Conservation (phyloP, 2,329 filamentous ascomycete species). For the Sclerotinia nivalis region DNA sequence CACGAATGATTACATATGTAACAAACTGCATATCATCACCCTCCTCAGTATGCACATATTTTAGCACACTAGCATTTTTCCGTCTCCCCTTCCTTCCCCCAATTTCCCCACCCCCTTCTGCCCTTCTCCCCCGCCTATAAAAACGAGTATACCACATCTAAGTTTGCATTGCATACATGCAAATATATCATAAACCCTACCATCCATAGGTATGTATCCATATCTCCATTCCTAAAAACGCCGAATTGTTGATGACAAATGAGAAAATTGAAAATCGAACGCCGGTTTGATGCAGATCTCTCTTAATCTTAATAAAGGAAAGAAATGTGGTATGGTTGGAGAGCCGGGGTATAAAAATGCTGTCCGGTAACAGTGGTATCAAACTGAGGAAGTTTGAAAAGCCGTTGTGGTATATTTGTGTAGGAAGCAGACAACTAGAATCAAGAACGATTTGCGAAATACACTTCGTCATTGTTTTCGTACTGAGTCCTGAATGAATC, state of each 20-base stretch:
- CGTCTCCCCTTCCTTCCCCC: not conserved
- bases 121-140: too few species aligned
- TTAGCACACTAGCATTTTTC: not conserved
- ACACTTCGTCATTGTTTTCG: not conserved
- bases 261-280: slow-evolving; percentile 2
- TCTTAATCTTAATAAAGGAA: slow-evolving; percentile 11
- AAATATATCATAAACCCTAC: slow-evolving; percentile 14
- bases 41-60: not conserved
- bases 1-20: slow-evolving; percentile 3
- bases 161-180: slow-evolving; percentile 5
- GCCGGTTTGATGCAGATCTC: slow-evolving; percentile 15
- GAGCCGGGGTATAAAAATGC: slow-evolving; percentile 6
- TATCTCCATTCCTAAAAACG: slow-evolving; percentile 12
- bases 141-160: slow-evolving; percentile 8
- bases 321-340: not conserved
- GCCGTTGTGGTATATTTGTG: not conserved
- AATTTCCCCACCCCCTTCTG: not conserved
- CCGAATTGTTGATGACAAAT: slow-evolving; percentile 1
- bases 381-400: not conserved
- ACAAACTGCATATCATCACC: not conserved
- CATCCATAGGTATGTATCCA: slow-evolving; percentile 17
- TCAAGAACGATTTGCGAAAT: not conserved
- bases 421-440: not conserved
- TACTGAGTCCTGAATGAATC: not conserved
- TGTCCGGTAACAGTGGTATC: not conserved